Evolutionary conservation across 2,329 filamentous ascomycete genomes (phyloP), one percentile per base, ranked within the genome.

Genomic region (Epicoccum nigrum): DNA sequence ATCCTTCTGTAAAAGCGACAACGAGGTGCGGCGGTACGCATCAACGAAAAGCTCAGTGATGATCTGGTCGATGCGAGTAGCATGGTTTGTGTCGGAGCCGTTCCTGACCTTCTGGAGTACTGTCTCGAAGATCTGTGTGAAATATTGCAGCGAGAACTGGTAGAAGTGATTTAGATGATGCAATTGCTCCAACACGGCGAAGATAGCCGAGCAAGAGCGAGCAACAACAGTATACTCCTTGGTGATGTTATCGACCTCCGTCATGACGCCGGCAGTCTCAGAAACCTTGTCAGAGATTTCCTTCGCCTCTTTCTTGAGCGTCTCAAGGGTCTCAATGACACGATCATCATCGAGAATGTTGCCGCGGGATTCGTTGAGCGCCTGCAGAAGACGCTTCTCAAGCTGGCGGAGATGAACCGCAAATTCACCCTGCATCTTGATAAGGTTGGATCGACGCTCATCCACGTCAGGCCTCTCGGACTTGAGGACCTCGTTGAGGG

Each of bases 131-230:
- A 99, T 99, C 71, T 97, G 90, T 47, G 96, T 84, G 77, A 99
- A 99, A 77, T 96, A 99, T 74, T 97, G 92, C 53, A 99, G 82
- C 30, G 94, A 99, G 81, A 99, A 99, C 72, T 97, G 95, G 75
- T 99, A 99, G 77, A 97, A 97, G 79, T 97, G 94, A 74, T 99
- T 97, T 72, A 99, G 87, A 70, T 97, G 95, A 75, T 97, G 93
- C 51, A 99, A 84, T 74, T 99, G 93, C 77, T 99, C 95, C 55
- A 99, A 81, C 12, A 99, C 90, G 25, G 95, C 92, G 72, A 97
- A 99, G 33, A 99, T 93, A 47, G 94, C 92, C 77, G 93, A 97
- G 83, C 94, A 99, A 33, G 94, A 93, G 65, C 87, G 85, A 49
- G 94, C 94, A 74, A 99, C 92, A 59, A 95, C 86, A 70, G 88